Conservation (phyloP, 805 yeast species). For the Debaryomyces maramus region DNA sequence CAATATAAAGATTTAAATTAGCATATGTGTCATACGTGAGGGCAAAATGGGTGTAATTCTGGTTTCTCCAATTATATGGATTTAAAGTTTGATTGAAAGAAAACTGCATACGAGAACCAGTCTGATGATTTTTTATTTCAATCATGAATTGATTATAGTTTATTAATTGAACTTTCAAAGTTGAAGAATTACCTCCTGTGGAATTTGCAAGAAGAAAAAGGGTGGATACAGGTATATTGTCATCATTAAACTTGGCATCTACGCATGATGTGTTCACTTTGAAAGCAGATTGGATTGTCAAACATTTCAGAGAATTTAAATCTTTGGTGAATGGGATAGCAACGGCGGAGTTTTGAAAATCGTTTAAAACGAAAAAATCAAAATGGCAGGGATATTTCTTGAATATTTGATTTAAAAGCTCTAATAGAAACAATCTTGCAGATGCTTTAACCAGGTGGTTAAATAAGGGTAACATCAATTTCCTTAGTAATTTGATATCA, state of each 20-base stretch:
- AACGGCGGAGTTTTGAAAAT: constrained; percentile 14
- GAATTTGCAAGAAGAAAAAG: constrained; percentile 31
- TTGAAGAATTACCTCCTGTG: constrained; percentile 17
- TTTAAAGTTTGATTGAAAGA: constrained; percentile 33
- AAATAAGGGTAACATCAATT: constrained; percentile 20
- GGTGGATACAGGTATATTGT: constrained; percentile 10
- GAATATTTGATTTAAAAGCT: constrained; percentile 22
- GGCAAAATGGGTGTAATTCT: constrained; percentile 32
- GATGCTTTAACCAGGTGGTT: constrained; percentile 4
- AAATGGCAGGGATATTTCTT: constrained; percentile 26
- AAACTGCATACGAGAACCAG: constrained; percentile 27
- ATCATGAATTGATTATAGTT: constrained; percentile 32
- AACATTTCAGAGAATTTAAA: constrained; percentile 19
- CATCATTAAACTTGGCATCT: constrained; percentile 7
- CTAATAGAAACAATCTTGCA: constrained; percentile 18
- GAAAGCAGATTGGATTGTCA: constrained; percentile 44
- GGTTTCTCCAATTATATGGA: constrained; percentile 6
- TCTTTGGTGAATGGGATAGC: constrained; percentile 22
- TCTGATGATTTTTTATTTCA: constrained; percentile 24
- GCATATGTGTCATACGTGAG: constrained; percentile 37
- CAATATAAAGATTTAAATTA: constrained; percentile 46
- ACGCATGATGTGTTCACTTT: constrained; percentile 20
- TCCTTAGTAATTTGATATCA: constrained; percentile 19
- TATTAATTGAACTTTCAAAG: constrained; percentile 28
- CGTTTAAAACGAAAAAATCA: constrained; percentile 28